Evolutionary conservation across 2,329 filamentous ascomycete genomes (phyloP).

Genomic region (Ophiostoma piceae): DNA sequence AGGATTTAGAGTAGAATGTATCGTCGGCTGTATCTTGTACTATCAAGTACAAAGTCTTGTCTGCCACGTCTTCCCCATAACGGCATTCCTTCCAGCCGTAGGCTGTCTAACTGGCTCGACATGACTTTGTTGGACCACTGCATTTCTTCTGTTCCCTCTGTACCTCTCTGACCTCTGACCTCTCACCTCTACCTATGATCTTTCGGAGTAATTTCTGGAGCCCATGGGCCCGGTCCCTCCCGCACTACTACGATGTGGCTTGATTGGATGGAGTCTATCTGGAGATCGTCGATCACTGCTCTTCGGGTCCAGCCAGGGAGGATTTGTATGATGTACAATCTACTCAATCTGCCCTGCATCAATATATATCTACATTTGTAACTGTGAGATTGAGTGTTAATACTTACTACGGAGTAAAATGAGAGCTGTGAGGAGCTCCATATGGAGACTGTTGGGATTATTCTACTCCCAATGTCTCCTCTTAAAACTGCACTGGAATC

Average conservation of each 20-base stretch:
- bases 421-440: no score
- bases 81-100: neutral
- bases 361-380: neutral
- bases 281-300: neutral
- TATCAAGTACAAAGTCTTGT: neutral
- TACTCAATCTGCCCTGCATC: neutral
- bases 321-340: neutral
- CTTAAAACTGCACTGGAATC: neutral
- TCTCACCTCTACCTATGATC: no score
- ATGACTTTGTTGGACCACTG: neutral
- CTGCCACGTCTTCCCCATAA: neutral
- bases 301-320: neutral
- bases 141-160: no score
- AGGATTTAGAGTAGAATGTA: no score
- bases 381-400: no score
- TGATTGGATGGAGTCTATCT: neutral
- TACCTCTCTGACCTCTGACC: no score
- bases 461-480: no score
- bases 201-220: no score
- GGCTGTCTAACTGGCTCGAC: neutral
- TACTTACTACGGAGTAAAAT: no score
- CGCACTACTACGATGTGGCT: neutral
- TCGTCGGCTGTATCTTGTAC: neutral
- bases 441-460: no score
- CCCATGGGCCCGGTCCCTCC: neutral